Evolutionary conservation across 2,329 filamentous ascomycete genomes (phyloP).

Genomic region (Neoscytalidium dimidiatum): DNA sequence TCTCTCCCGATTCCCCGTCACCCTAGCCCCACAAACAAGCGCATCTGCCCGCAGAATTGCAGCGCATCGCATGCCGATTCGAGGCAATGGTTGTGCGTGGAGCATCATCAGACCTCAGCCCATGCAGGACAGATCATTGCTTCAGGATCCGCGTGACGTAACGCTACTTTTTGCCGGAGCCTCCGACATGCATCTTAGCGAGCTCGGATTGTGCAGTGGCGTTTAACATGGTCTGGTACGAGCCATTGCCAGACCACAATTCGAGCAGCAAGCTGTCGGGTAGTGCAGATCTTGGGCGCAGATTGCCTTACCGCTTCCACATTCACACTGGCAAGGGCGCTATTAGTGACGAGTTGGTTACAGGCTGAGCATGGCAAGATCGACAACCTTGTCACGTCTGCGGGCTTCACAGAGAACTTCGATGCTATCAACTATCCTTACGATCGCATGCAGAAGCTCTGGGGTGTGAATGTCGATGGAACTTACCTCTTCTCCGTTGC

Average conservation of each 20-base stretch:
- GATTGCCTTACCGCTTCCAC: background rate
- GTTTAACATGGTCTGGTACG: background rate
- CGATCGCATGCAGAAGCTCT: slow-evolving; percentile 89
- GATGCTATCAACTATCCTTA: slow-evolving; percentile 88
- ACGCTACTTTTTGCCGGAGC: background rate
- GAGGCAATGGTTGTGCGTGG: background rate
- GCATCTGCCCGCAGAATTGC: background rate
- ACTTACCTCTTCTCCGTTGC: slow-evolving; percentile 86
- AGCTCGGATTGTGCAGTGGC: background rate
- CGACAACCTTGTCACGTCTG: slow-evolving; percentile 92
- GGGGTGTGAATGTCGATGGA: slow-evolving; percentile 90
- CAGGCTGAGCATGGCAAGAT: slow-evolving; percentile 71
- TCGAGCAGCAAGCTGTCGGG: background rate
- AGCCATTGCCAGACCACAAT: background rate
- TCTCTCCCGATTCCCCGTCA: slow-evolving; percentile 7
- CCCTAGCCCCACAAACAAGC: slow-evolving; percentile 4
- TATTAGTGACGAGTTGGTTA: slow-evolving; percentile 1
- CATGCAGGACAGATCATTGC: background rate
- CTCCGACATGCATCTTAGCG: background rate
- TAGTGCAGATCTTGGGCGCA: background rate
- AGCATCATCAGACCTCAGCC: background rate
- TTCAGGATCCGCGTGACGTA: background rate
- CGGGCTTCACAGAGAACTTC: slow-evolving; percentile 95
- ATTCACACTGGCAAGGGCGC: background rate
- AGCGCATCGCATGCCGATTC: background rate